Evolutionary conservation across 1,139 yeast genomes (phyloP), one percentile per base, ranked within the genome.

Genomic region (Kodamaea plutei): DNA sequence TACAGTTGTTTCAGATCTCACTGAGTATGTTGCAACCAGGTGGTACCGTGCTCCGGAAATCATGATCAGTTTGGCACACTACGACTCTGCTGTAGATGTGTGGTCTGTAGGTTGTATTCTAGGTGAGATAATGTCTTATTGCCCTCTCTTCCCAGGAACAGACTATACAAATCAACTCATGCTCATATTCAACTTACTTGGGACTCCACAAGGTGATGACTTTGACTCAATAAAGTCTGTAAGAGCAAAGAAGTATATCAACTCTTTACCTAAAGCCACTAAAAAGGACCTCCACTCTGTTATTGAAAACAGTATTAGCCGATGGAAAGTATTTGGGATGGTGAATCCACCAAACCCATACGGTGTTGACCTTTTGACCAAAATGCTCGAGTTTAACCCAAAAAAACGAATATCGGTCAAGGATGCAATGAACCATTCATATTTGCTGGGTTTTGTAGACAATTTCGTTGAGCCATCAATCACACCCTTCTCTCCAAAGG

Each of bases 1-100:
- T n/a, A n/a, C 15, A 3, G 59, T 58, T 11, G 41, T 48, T 6
- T 61, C 62, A n/a, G 52, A 56, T 30, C 65, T 77, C 69, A 80
- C 88, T 0, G 88, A 81, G 50, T 81, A 81, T 42, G 89, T 81
- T 5, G 88, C 88, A 2, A 81, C 91, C 2, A 63, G 89, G 45
- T 81, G 89, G 89, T 81, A 81, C 50, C 61, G 89, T 39, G 88
- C 88, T 0, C 89, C 88, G 0, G 91, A 82, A 49, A 77, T 82
- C 35, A 81, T 81, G 88, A 55, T 81, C 15, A n/a, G n/a, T n/a
- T 74, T 83, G 2, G 74, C 75, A 26, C 79, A 82, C 28, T 82
- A 82, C 45, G 73, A 88, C 2, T 72, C 82, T 0, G 82, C 85
- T 3, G 78, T 82, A 38, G 91, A 82, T 49, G 64, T 81, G 8